Percentiles rank a stretch among this genome's conserved stretches.
Evolutionary conservation across 306 rosid species (phyloP).

Genomic region (Vigna radiata): DNA sequence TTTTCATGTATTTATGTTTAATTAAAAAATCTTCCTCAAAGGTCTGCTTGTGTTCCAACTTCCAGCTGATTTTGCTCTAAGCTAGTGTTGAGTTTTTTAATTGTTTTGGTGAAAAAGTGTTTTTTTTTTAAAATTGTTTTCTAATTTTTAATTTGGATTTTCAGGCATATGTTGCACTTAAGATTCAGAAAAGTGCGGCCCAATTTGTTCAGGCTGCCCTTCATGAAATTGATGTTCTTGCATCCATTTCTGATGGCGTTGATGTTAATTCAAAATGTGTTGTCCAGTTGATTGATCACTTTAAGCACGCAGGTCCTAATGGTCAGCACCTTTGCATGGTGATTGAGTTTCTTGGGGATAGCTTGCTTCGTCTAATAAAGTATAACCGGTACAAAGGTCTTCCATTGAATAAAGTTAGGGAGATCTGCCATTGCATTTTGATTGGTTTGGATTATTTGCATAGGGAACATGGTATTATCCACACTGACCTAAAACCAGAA

Average conservation of each 20-base stretch:
- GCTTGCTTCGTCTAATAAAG: slow-evolving; percentile 82
- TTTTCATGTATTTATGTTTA: slow-evolving; percentile 24
- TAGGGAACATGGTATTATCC: slow-evolving; percentile 86
- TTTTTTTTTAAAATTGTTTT: neutral
- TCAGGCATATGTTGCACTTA: slow-evolving; percentile 89
- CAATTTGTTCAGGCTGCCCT: slow-evolving; percentile 93
- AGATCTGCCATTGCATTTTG: slow-evolving; percentile 83
- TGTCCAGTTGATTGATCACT: slow-evolving; percentile 79
- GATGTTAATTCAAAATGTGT: slow-evolving; percentile 71
- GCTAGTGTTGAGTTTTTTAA: neutral
- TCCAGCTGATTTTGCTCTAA: slow-evolving; percentile 18
- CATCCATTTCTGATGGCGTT: slow-evolving; percentile 66
- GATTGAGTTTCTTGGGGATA: slow-evolving; percentile 93
- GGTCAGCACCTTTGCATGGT: slow-evolving; percentile 99
- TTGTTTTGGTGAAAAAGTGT: slow-evolving; percentile 1
- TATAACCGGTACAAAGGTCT: slow-evolving; percentile 77
- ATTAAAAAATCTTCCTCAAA: slow-evolving; percentile 1
- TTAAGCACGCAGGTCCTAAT: slow-evolving; percentile 94
- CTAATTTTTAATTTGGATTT: slow-evolving; percentile 24
- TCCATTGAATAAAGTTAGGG: slow-evolving; percentile 74
- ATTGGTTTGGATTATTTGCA: slow-evolving; percentile 91
- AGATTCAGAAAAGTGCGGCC: slow-evolving; percentile 97
- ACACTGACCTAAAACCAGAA: slow-evolving; percentile 93
- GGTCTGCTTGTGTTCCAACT: slow-evolving; percentile 22
- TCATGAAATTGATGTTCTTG: slow-evolving; percentile 89